Base-by-base conservation (phyloP, 495 filamentous ascomycete species). In the Paragyromitra xinjiangensis region DNA sequence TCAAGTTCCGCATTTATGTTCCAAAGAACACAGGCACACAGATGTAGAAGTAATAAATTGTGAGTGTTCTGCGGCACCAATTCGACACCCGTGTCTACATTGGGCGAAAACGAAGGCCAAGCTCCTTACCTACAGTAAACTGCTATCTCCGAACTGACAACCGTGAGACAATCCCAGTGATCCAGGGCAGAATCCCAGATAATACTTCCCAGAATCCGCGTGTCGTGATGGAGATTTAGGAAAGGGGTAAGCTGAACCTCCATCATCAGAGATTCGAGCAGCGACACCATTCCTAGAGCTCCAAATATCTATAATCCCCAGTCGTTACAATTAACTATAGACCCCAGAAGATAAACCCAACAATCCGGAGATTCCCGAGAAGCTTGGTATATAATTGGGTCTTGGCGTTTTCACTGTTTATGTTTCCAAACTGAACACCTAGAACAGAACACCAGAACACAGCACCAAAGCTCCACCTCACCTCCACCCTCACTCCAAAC, bases 381-480 rank as follows among this genome's bases (percentile, higher is more conserved):
- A 55, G 19, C 51, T 55, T 56, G 53, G 14, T 51, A 6, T 61
- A 44, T 63, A 6, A 44, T 19, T 12, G 22, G 0, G 39, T 44
- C 59, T 63, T 63, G 59, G 59, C 59, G 37, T 37, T 63, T 22
- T 9, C 2, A 39, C 16, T 24, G 53, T 29, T 56, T 29, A 56
- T 26, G n/a, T 22, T 53, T 7, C 53, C 12, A 22, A 29, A 58
- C 7, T 61, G 58, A 19, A 61, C 58, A 61, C 29, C 29, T 61
- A n/a, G 29, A n/a, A 29, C 26, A 29, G 26, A 34, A 34, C 29
- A 34, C 29, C 29, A 34, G 29, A n/a, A 34, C 53, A 24, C 53
- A 24, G 26, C 22, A 58, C 22, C 12, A 4, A 37, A 40, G 48
- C 64, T 68, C 48, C 19, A n/a, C 66, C 50, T 69, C 48, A 39